Evolutionary conservation across 352 stramenopile species (phyloP).

Genomic region (Chrysophaeum taylorii): DNA sequence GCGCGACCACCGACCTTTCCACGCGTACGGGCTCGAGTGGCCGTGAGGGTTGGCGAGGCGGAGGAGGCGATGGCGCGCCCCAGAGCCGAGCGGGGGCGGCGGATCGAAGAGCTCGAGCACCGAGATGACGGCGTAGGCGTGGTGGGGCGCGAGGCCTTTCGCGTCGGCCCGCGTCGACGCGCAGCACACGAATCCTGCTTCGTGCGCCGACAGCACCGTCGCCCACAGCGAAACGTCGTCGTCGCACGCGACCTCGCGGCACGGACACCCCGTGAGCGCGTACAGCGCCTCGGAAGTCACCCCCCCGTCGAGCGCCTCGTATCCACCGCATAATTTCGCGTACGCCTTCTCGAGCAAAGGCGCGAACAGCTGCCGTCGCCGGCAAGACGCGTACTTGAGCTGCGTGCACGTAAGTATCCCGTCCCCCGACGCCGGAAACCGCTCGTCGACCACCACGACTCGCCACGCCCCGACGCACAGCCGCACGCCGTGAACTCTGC

Average conservation of each 20-base stretch:
- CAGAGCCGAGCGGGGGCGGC: too few relatives aligned
- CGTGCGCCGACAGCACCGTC: neutral
- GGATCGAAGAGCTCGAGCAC: neutral
- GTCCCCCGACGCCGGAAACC: slow-evolving; percentile 30
- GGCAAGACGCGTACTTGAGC: slow-evolving; percentile 20
- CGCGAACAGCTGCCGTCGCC: slow-evolving; percentile 74
- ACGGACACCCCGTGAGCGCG: slow-evolving; percentile 34
- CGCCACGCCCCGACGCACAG: neutral
- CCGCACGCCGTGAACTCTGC: neutral
- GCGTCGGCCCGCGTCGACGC: neutral
- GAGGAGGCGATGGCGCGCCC: too few relatives aligned
- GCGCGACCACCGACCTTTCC: slow-evolving; percentile 32
- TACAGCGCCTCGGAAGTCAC: slow-evolving; percentile 27
- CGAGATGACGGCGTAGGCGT: slow-evolving; percentile 11
- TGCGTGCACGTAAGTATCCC: slow-evolving; percentile 27
- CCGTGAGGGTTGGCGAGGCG: neutral
- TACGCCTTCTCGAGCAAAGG: slow-evolving; percentile 84
- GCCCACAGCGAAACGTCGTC: neutral
- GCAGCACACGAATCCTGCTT: neutral
- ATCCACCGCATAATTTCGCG: slow-evolving; percentile 76
- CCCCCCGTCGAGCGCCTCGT: slow-evolving; percentile 69
- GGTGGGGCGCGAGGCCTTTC: neutral
- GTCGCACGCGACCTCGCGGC: neutral
- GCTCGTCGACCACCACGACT: slow-evolving; percentile 38
- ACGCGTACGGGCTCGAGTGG: neutral